These are phyloP conservation scores for Rhizophagus sp. DNA, from an alignment of 192 early-diverging fungal genomes.

Conservation along the genomic window DNA sequence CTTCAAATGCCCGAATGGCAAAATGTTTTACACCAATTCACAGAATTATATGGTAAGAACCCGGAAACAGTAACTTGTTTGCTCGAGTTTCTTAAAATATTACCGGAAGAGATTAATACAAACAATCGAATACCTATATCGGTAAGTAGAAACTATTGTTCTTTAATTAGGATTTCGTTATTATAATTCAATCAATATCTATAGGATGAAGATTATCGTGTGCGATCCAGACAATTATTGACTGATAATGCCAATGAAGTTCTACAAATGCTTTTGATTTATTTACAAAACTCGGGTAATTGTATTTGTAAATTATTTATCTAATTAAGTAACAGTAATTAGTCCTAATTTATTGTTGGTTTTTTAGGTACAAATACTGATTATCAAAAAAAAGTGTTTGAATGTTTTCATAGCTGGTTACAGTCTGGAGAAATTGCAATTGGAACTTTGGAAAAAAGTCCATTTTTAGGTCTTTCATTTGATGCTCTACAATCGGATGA, in stretches of 20 bases:
- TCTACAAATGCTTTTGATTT: constrained; percentile 67
- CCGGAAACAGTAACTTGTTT: constrained; percentile 64
- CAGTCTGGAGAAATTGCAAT: constrained; percentile 76
- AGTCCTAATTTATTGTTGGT: background rate
- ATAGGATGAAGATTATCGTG: constrained; percentile 62
- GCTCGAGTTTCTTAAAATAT: constrained; percentile 79
- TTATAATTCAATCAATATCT: background rate
- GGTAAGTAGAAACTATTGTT: constrained; percentile 42
- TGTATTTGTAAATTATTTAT: constrained; percentile 3
- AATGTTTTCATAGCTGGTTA: constrained; percentile 86
- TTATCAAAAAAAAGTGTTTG: constrained; percentile 64
- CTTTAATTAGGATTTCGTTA: background rate
- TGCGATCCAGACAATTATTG: constrained; percentile 61
- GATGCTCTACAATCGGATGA: constrained; percentile 65
- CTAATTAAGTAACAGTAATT: background rate
- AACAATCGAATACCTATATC: constrained; percentile 66
- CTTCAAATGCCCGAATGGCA: constrained; percentile 81
- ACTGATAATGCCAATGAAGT: constrained; percentile 68
- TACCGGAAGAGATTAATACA: constrained; percentile 83
- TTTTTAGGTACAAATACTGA: constrained; percentile 51
- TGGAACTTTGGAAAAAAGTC: constrained; percentile 59
- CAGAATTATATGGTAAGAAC: constrained; percentile 63
- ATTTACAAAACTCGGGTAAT: constrained; percentile 64
- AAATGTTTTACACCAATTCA: constrained; percentile 76
- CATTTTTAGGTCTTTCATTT: constrained; percentile 72